phyloP scores from a whole-genome alignment of 1,284 basidiomycete species.

The Xerocomus minutiporus region DNA sequence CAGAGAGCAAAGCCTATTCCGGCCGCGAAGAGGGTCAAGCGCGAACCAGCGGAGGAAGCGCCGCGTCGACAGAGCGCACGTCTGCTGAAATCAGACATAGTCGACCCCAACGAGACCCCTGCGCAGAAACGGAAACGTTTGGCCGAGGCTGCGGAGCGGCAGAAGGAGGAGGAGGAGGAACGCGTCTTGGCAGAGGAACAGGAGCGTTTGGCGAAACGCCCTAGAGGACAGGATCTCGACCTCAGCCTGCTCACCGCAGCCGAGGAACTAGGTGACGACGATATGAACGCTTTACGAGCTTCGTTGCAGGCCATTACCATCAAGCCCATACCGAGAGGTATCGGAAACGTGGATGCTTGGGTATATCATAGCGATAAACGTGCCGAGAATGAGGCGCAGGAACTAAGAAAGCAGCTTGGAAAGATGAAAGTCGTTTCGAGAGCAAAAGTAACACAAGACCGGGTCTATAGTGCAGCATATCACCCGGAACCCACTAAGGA shows the following conservation, averaged over 20 bases:
- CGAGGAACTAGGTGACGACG: slow-evolving; percentile 45
- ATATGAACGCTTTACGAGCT: slow-evolving; percentile 41
- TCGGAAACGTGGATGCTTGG: slow-evolving; percentile 48
- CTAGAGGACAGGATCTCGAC: slow-evolving; percentile 63
- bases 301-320: slow-evolving; percentile 41
- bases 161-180: slow-evolving; percentile 55
- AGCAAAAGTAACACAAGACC: slow-evolving; percentile 70
- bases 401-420: slow-evolving; percentile 50
- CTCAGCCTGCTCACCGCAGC: slow-evolving; percentile 44
- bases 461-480: slow-evolving; percentile 71
- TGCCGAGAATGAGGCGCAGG: slow-evolving; percentile 45
- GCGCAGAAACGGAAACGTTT: slow-evolving; percentile 59
- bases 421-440: slow-evolving; percentile 59
- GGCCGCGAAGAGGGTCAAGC: slow-evolving; percentile 49
- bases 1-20: slow-evolving; percentile 61
- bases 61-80: slow-evolving; percentile 65
- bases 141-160: slow-evolving; percentile 47
- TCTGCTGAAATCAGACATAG: slow-evolving; percentile 39
- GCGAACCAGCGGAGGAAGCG: slow-evolving; percentile 36
- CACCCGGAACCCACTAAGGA: slow-evolving; percentile 79
- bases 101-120: slow-evolving; percentile 61
- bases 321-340: slow-evolving; percentile 35
- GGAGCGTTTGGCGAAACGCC: slow-evolving; percentile 56
- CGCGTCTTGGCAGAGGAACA: slow-evolving; percentile 57
- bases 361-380: slow-evolving; percentile 41